Conservation (phyloP, 1,139 yeast genomes). For the Scheffersomyces illinoinensis region DNA sequence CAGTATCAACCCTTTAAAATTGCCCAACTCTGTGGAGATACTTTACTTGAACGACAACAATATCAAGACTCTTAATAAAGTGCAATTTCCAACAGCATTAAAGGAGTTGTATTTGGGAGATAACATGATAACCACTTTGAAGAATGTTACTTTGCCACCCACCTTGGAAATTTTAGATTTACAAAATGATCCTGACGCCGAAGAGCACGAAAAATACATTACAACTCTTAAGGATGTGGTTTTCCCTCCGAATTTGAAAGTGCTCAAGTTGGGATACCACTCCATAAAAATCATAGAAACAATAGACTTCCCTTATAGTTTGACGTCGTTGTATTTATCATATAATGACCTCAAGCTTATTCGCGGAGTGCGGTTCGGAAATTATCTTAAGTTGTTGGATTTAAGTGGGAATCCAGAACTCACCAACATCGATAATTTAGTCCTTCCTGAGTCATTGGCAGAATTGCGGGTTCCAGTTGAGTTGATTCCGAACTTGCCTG, state of each 20-base stretch:
- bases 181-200: constrained; percentile 44
- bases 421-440: constrained; percentile 37
- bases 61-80: constrained; percentile 48
- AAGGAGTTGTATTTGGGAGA: constrained; percentile 44
- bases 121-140: constrained; percentile 45
- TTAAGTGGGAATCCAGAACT: constrained; percentile 48
- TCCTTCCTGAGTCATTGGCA: constrained; percentile 39
- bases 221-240: constrained; percentile 46
- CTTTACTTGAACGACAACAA: constrained; percentile 42
- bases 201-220: constrained; percentile 44
- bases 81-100: constrained; percentile 38
- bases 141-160: constrained; percentile 44
- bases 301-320: constrained; percentile 38
- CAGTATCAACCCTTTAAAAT: constrained; percentile 47
- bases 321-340: constrained; percentile 35
- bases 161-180: constrained; percentile 41
- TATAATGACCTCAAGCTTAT: constrained; percentile 43
- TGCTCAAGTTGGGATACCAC: constrained; percentile 42
- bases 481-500: constrained; percentile 38
- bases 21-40: constrained; percentile 42
- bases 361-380: constrained; percentile 39
- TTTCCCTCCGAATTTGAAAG: constrained; percentile 38
- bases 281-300: constrained; percentile 40
- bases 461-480: constrained; percentile 40
- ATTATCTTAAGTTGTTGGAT: constrained; percentile 35